Base-by-base conservation (phyloP, 1,139 yeast species). In the Yamadazyma taylorii region DNA sequence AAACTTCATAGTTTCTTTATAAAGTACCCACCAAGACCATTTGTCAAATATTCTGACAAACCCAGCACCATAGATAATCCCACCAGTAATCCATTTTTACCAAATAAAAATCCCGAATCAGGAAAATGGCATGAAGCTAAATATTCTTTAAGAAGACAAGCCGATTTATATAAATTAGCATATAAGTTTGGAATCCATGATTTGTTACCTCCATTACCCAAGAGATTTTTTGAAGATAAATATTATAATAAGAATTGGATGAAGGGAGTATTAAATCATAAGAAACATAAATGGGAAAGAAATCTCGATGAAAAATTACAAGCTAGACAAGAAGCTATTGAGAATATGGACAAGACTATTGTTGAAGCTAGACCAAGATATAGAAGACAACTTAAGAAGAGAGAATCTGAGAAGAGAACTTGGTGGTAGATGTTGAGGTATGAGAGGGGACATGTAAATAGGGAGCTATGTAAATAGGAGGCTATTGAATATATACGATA, bases 11-110 rank as follows among this genome's bases (percentile, higher is more conserved):
- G 70, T 51, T 90, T 90, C 62, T 89, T 90, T 66, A 69, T 78
- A 40, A 82, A 78, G 58, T 86, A 80, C 55, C 97, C 97, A 30
- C 97, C 97, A 12, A 68, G 84, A 29, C 92, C 95, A n/a, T 79
- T 78, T 58, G 74, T 73, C 22, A 58, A 73, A 48, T 90, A 89
- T 60, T 68, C 86, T 7, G 62, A 68, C 3, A 75, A 72, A 46
- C 85, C 96, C 37, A 77, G 86, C 5, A 66, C 78, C 23, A 78
- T 85, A 16, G 68, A 68, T 35, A 90, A 88, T 34, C 75, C 79
- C 16, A 73, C 76, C 41, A 85, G 87, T 52, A 92, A 92, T 60
- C 98, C 98, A 37, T 92, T 92, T 59, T 62, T 88, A 40, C 84
- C 95, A 19, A 89, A 88, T 58, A 84, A 78, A 55, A 89, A 90